Base-by-base conservation (phyloP, 2,329 filamentous ascomycete genomes). In the Hymenoscyphus scutula region DNA sequence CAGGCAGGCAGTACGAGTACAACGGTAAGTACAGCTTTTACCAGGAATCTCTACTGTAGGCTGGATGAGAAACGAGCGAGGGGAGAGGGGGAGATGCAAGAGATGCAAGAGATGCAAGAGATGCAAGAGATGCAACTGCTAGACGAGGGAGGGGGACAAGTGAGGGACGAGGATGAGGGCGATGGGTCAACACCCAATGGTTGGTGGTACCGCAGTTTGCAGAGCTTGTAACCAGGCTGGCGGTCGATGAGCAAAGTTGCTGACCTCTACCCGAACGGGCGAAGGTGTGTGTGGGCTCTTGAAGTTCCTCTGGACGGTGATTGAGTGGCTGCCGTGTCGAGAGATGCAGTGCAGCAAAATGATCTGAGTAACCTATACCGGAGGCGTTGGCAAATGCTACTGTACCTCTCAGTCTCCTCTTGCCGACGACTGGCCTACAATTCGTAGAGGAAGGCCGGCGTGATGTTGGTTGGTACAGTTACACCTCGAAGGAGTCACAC, bases 221-320 rank as follows among this genome's bases (percentile, higher is more conserved):
- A 48, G 41, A 48, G n/a, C 41, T 48, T 48, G 41, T 25, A 48
- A 48, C 41, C 41, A 48, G 41, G 41, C 41, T 48, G 41, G 41
- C 41, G 41, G 41, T 10, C 19, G n/a, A 48, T 48, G 41, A 48
- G 41, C 41, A 17, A 48, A 48, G 8, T 48, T 23, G 41, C 41
- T 48, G 41, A 48, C n/a, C 41, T 48, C 41, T 48, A 23, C 41
- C 41, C n/a, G n/a, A 48, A 48, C 10, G 41, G 41, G 41, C 41
- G 7, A 23, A 23, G 41, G n/a, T 19, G 41, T 48, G 38, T 19
- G 38, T 34, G n/a, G 38, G 6, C 10, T 17, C 23, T 19, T 17
- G 41, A 6, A 48, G 15, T 34, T 10, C 32, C 15, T 34, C 32
- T n/a, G n/a, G n/a, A 13, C 32, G 41, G 19, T 48, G 41, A 23